Evolutionary conservation across 1,284 basidiomycete genomes (phyloP), one percentile per base, ranked within the genome.

Genomic region (Malassezia globosa): DNA sequence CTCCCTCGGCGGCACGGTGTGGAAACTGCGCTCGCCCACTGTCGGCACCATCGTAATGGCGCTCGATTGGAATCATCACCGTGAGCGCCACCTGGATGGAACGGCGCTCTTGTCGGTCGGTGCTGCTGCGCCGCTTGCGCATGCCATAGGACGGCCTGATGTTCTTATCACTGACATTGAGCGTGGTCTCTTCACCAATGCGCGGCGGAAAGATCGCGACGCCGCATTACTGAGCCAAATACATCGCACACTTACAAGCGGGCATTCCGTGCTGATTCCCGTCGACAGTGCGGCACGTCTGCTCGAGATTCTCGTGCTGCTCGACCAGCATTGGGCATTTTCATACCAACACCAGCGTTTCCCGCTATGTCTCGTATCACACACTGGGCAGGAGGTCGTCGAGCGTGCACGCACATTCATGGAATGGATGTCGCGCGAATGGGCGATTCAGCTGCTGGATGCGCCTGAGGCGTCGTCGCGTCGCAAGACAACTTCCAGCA

Each of bases 281-380:
- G 87, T 87, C 61, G 94, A 99, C 69, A 81, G 89, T 0, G 89
- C 90, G 25, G 88, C 89, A 0, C 82, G 94, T 18, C 77, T 97
- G 4, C 79, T 97, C 19, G 94, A 99, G 68, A 77, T 97, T 4
- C 80, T 99, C 25, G 86, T 97, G 18, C 76, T 99, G 8, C 80
- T 97, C 34, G 94, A 97, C 68, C 89, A 95, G 69, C 92, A 97
- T 70, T 99, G 94, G 94, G 84, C 83, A 43, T 96, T 82, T 73
- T 85, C 76, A 42, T 77, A 75, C 54, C 90, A 92, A 0, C 58
- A 67, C 35, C 60, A 60, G 4, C 58, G 60, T 8, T 66, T 62
- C 53, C 67, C 66, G 13, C 84, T 99, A 25, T 97, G 92, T 69
- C 79, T 99, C 16, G 79, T 97, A 37, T 87, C 85, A 51, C 79